Conservation (phyloP, 495 filamentous ascomycete species). For the Aspergillus kassunensis region DNA sequence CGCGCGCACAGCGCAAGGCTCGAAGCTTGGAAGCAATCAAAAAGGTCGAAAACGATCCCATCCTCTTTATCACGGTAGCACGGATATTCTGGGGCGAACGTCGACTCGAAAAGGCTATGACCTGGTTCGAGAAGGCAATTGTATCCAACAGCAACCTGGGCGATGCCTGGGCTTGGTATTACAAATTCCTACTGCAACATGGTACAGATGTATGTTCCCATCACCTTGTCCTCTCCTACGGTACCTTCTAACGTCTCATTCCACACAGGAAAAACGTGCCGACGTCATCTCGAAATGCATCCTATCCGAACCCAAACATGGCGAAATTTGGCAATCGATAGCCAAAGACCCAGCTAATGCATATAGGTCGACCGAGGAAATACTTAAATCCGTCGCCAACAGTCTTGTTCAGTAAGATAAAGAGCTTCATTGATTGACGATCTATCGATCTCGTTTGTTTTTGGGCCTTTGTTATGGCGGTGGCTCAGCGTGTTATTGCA, state of each 20-base stretch:
- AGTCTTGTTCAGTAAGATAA: conserved; percentile 16
- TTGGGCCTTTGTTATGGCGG: too few species aligned
- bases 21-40: conserved; percentile 90
- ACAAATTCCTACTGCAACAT: conserved; percentile 85
- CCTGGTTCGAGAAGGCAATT: conserved; percentile 95
- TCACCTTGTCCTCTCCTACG: neutral
- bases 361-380: conserved; percentile 67
- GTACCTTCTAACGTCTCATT: neutral
- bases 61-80: conserved; percentile 73
- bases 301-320: conserved; percentile 78
- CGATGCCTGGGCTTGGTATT: conserved; percentile 98
- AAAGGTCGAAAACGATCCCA: conserved; percentile 88
- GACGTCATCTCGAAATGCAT: conserved; percentile 76
- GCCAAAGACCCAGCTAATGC: conserved; percentile 83
- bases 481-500: too few species aligned
- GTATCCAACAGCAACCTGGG: conserved; percentile 79
- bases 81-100: conserved; percentile 76
- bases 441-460: neutral
- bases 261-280: conserved; percentile 66
- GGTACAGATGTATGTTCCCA: conserved; percentile 64
- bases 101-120: conserved; percentile 83
- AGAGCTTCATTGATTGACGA: neutral
- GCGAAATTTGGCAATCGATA: conserved; percentile 85
- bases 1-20: conserved; percentile 85
- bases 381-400: conserved; percentile 69